phyloP scores from a whole-genome alignment of 2,329 filamentous ascomycete genomes.

The Eurotiales sp. region DNA sequence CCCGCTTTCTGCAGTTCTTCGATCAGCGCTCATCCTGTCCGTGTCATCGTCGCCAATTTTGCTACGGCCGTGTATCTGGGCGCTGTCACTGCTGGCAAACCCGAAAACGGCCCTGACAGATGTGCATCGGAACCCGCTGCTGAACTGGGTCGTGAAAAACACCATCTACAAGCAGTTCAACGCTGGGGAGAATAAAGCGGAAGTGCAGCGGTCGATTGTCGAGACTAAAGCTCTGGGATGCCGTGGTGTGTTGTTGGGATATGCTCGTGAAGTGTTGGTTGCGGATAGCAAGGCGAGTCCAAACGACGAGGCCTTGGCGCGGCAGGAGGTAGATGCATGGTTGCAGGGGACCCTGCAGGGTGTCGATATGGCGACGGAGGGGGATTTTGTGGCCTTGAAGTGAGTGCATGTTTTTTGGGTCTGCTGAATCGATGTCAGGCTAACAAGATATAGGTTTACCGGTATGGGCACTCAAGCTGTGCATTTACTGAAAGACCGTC shows the following conservation, averaged over 20 bases:
- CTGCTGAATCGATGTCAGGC: not conserved
- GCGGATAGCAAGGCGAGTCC: constrained; percentile 29
- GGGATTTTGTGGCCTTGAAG: constrained; percentile 53
- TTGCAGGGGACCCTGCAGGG: constrained; percentile 52
- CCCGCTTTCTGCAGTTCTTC: constrained; percentile 34
- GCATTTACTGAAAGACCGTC: constrained; percentile 37
- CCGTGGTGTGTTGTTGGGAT: constrained; percentile 52
- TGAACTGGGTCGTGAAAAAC: constrained; percentile 44
- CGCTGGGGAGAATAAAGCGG: constrained; percentile 48
- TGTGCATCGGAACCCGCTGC: constrained; percentile 46
- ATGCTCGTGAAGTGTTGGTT: constrained; percentile 55
- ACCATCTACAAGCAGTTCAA: constrained; percentile 57
- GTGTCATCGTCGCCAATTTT: constrained; percentile 49
- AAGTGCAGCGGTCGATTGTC: constrained; percentile 45
- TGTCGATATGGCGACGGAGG: constrained; percentile 49
- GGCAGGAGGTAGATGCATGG: constrained; percentile 43
- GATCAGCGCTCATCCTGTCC: constrained; percentile 35
- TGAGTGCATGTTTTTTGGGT: constrained; percentile 25
- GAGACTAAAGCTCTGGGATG: constrained; percentile 50
- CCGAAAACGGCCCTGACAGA: constrained; percentile 44
- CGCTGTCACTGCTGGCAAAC: constrained; percentile 58
- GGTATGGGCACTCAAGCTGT: constrained; percentile 46
- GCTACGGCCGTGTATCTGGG: constrained; percentile 65
- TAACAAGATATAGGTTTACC: constrained; percentile 35
- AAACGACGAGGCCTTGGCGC: constrained; percentile 28